Base-by-base conservation (phyloP, 1,139 yeast species). In the Pichia sp. region DNA sequence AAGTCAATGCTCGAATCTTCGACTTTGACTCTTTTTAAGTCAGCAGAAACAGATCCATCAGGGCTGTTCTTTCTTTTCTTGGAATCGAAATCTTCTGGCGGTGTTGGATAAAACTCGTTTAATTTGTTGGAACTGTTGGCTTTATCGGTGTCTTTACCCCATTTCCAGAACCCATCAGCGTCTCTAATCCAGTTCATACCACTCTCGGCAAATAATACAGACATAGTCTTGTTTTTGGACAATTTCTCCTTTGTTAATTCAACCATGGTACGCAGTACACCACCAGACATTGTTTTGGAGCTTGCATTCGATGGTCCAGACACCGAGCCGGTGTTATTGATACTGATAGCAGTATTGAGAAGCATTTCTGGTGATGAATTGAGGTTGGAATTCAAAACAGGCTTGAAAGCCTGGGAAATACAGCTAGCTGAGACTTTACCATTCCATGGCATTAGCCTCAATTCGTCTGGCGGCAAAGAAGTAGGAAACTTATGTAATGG, bases 351-450 rank as follows among this genome's bases (percentile, higher is more conserved):
- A 31, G 7, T 31, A 4, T 5, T 8, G 8, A 40, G 29, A 11
- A 32, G 27, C 23, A 28, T 7, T 27, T 37, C 29, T n/a, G 50
- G 48, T 5, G 47, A 40, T 10, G 46, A 23, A 11, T 40, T 36
- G 9, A 44, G 29, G 39, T 45, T 45, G 26, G 36, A 11, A 29
- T 43, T 41, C 4, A 16, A 8, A 29, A 44, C 39, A 8, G 50
- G 44, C 46, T 65, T 65, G 54, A 76, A 75, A 0, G 77, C 71
- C 7, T 75, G 65, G 2, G 67, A 54, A 29, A 77, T 66, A 3
- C 75, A 72, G 35, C 64, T 63, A 1, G 79, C 72, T 42, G 67
- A 68, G 26, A 75, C 65, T 37, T 67, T 71, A 42, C 76, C 68
- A 0, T 68, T 64, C 81, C 80, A 75, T 29, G 52, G 49, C 10